Conservation (phyloP, 202 grass and related monocot genomes). For the Elaeis oleifera region DNA sequence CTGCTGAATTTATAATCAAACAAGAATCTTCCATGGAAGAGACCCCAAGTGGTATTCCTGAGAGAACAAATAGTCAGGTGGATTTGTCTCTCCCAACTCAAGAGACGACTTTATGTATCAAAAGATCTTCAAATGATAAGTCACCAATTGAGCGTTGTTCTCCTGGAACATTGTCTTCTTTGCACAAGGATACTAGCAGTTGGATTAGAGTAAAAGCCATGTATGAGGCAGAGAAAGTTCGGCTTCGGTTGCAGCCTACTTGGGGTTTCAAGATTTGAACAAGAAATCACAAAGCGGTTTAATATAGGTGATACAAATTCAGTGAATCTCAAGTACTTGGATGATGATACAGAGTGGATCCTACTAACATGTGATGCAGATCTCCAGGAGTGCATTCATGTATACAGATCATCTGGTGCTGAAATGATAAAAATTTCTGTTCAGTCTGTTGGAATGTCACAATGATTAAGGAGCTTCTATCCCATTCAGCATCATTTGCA, state of each 20-base stretch:
- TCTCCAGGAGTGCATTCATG: constrained; percentile 84
- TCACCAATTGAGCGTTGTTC: constrained; percentile 30
- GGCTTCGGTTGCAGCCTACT: constrained; percentile 55
- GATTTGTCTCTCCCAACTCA: constrained; percentile 32
- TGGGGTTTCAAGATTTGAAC: constrained; percentile 57
- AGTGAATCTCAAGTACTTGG: constrained; percentile 76
- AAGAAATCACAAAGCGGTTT: constrained; percentile 65
- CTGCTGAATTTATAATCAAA: constrained; percentile 24
- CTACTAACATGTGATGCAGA: constrained; percentile 85
- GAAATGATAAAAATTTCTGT: constrained; percentile 79
- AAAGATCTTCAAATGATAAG: constrained; percentile 27
- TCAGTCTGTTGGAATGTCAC: neutral
- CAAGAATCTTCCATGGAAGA: constrained; percentile 29
- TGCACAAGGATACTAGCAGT: constrained; percentile 31
- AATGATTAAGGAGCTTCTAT: no score
- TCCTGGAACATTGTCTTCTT: constrained; percentile 28
- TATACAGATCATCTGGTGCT: constrained; percentile 57
- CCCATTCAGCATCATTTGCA: no score
- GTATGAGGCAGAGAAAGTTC: constrained; percentile 70
- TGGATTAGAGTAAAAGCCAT: constrained; percentile 73
- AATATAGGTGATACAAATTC: constrained; percentile 37
- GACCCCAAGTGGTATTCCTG: constrained; percentile 24
- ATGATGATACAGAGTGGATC: constrained; percentile 93
- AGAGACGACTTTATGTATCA: constrained; percentile 26
- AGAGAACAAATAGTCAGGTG: constrained; percentile 35